Conservation (phyloP, 257 asterid species). For the Penstemon barbatus region DNA sequence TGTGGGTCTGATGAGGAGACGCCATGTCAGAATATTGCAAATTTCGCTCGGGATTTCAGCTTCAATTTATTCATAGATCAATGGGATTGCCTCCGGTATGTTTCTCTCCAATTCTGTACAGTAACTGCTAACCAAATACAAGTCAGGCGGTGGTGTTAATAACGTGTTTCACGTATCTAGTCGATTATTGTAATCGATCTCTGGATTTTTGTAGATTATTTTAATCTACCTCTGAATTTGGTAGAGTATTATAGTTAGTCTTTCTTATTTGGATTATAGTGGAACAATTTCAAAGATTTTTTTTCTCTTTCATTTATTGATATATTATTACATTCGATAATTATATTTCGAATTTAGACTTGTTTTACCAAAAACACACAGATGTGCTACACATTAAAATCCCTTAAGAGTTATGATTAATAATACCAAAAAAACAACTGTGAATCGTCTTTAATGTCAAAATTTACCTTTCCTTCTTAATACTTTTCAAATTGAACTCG, state of each 20-base stretch:
- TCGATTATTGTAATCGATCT: not conserved
- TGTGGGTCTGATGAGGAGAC: conserved; percentile 57
- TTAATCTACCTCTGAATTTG: not conserved
- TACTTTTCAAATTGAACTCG: too few relatives aligned
- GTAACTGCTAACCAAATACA: not conserved
- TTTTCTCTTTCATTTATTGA: not conserved
- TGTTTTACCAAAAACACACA: too few relatives aligned
- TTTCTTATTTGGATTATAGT: not conserved
- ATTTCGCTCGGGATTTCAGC: not conserved
- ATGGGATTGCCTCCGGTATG: not conserved
- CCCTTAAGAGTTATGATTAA: too few relatives aligned
- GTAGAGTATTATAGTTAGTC: not conserved
- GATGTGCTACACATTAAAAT: too few relatives aligned
- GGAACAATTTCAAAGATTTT: too few relatives aligned
- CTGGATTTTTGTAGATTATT: not conserved
- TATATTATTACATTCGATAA: not conserved
- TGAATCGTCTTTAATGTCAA: too few relatives aligned
- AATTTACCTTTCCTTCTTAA: too few relatives aligned
- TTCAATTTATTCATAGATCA: not conserved
- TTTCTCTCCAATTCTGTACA: not conserved
- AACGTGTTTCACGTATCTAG: not conserved
- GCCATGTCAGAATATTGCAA: conserved; percentile 57
- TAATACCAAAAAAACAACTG: too few relatives aligned
- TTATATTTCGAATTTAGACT: not conserved
- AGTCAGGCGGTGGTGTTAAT: not conserved